Conservation (phyloP, 2,329 filamentous ascomycete genomes). For the Alternaria ventricosa region DNA sequence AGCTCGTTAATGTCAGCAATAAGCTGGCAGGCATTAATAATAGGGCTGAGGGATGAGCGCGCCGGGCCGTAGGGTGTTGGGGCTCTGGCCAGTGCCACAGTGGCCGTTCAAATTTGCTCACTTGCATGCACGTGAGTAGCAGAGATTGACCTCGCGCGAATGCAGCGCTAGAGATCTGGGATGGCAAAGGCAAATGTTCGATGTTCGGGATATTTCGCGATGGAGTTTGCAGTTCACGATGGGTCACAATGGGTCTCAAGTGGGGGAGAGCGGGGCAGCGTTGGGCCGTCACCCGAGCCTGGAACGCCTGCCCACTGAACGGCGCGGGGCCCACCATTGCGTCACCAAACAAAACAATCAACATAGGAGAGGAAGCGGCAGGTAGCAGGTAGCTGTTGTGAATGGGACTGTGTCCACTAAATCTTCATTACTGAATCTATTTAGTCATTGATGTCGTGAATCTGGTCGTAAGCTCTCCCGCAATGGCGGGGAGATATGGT, state of each 20-base stretch:
- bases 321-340: constrained; percentile 10
- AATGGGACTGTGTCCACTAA: constrained; percentile 2
- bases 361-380: background rate
- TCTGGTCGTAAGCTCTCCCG: constrained; percentile 28
- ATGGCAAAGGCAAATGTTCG: constrained; percentile 1
- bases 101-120: background rate
- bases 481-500: constrained; percentile 17
- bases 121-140: background rate
- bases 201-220: background rate
- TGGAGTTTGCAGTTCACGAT: constrained; percentile 3
- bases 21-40: background rate
- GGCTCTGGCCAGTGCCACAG: background rate
- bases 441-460: constrained; percentile 21
- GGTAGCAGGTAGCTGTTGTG: background rate
- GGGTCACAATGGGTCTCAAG: constrained; percentile 1
- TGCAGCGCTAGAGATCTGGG: background rate
- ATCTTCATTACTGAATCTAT: constrained; percentile 13
- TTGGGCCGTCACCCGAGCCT: constrained; percentile 9
- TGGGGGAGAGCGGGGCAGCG: constrained; percentile 9
- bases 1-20: background rate
- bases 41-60: background rate
- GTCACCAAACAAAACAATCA: constrained; percentile 10
- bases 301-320: constrained; percentile 2
- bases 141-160: background rate
- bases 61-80: background rate